phyloP scores from a whole-genome alignment of 2,329 filamentous ascomycete species.

The Xylogone sp. region DNA sequence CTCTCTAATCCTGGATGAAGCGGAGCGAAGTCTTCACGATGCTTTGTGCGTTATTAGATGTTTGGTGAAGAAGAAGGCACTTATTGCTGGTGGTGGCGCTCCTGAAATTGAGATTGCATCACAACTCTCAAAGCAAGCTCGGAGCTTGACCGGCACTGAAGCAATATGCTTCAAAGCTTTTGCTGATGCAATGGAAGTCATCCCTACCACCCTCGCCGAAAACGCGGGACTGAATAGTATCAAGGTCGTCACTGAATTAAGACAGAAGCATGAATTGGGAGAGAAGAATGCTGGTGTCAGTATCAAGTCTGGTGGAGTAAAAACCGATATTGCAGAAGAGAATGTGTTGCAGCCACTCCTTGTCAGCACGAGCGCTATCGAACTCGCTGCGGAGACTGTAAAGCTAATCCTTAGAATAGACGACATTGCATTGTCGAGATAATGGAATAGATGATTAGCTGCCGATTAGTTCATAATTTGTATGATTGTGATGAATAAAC shows the following conservation, averaged over 20 bases:
- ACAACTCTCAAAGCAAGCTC: slow-evolving; percentile 75
- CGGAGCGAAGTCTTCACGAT: slow-evolving; percentile 93
- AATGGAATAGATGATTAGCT: slow-evolving; percentile 1
- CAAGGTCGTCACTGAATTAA: slow-evolving; percentile 94
- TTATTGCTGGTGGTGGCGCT: slow-evolving; percentile 94
- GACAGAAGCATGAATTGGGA: slow-evolving; percentile 90
- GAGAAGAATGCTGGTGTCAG: slow-evolving; percentile 96
- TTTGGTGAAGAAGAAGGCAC: slow-evolving; percentile 98
- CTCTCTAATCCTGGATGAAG: slow-evolving; percentile 90
- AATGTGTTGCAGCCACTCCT: slow-evolving; percentile 94
- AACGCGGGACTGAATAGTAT: slow-evolving; percentile 98
- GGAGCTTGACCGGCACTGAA: slow-evolving; percentile 84
- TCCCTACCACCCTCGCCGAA: slow-evolving; percentile 93
- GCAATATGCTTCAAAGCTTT: slow-evolving; percentile 99
- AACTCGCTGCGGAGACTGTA: slow-evolving; percentile 95
- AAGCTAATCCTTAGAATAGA: slow-evolving; percentile 70
- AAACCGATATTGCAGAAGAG: slow-evolving; percentile 94
- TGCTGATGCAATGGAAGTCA: slow-evolving; percentile 94
- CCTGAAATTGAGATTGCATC: slow-evolving; percentile 96
- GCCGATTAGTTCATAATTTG: neutral
- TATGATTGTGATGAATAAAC: no score
- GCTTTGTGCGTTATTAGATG: slow-evolving; percentile 97
- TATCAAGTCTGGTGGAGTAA: slow-evolving; percentile 96
- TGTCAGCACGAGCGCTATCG: slow-evolving; percentile 95
- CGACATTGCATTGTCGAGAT: slow-evolving; percentile 62